Conservation (phyloP, 2,329 filamentous ascomycete species). For the Tolypocladium endophyticum region DNA sequence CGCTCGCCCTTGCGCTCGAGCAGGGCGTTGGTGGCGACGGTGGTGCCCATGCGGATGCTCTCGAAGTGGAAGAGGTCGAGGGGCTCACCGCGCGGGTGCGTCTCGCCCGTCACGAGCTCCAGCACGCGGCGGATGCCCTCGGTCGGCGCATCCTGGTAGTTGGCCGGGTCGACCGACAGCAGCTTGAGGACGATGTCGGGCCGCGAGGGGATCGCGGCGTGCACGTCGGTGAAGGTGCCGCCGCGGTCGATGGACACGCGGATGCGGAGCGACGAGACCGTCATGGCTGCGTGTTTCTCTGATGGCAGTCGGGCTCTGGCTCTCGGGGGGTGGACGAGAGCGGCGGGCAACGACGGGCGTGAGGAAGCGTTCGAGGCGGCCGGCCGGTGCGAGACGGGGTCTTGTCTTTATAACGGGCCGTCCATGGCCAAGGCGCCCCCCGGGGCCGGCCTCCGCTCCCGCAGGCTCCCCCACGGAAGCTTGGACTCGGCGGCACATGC, state of each 20-base stretch:
- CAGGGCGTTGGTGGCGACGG: constrained; percentile 66
- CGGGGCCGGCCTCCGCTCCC: not conserved
- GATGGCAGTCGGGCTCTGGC: not conserved
- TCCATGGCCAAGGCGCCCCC: not conserved
- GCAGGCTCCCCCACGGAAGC: not conserved
- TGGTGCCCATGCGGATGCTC: constrained; percentile 72
- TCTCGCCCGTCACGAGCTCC: constrained; percentile 18
- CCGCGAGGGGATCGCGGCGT: constrained; percentile 52
- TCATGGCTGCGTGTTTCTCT: constrained; percentile 7
- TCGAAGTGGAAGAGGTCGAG: constrained; percentile 32
- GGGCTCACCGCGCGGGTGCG: constrained; percentile 20
- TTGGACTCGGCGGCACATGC: no score
- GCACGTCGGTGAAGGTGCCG: constrained; percentile 60
- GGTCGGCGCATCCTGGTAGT: constrained; percentile 63
- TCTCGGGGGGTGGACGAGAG: not conserved
- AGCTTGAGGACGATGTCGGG: constrained; percentile 63
- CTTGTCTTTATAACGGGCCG: not conserved
- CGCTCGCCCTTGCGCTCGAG: constrained; percentile 63
- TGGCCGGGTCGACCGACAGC: constrained; percentile 59
- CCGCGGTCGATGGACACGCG: constrained; percentile 24
- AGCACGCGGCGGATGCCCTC: constrained; percentile 53
- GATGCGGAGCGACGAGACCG: constrained; percentile 12
- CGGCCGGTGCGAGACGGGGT: not conserved
- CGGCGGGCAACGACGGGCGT: not conserved
- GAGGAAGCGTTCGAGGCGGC: not conserved